Percentiles rank a stretch among this genome's conserved stretches.
phyloP scores from a whole-genome alignment of 805 yeast species.

The Pichia membranifaciens region DNA sequence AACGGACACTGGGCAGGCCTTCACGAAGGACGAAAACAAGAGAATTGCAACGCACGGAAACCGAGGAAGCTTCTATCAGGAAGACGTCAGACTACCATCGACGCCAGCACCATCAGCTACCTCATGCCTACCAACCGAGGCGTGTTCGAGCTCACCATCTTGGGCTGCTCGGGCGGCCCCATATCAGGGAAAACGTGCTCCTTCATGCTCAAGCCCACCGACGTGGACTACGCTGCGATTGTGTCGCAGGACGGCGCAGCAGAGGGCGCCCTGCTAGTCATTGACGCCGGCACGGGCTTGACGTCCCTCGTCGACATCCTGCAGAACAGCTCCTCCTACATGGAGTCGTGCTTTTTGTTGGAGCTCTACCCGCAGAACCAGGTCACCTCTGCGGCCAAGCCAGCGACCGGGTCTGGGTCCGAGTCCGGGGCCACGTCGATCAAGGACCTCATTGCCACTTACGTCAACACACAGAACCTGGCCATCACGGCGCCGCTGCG shows the following conservation, averaged over 20 bases:
- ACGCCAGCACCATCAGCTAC: no score
- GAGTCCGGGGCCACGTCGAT: no score
- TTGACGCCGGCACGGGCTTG: slow-evolving; percentile 81
- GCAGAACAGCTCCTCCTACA: background rate
- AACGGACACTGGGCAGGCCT: no score
- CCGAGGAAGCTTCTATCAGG: no score
- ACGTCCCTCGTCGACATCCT: slow-evolving; percentile 42
- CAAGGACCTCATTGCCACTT: background rate
- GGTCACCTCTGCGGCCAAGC: background rate
- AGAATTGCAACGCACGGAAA: no score
- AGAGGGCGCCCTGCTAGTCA: slow-evolving; percentile 40
- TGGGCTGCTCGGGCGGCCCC: slow-evolving; percentile 88
- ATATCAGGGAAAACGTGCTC: slow-evolving; percentile 65
- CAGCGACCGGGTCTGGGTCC: no score
- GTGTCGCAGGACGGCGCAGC: slow-evolving; percentile 16
- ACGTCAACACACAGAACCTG: background rate
- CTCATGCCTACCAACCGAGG: slow-evolving; percentile 15
- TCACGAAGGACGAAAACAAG: no score
- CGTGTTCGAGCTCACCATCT: slow-evolving; percentile 52
- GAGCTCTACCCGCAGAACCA: slow-evolving; percentile 14
- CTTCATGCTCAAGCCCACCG: slow-evolving; percentile 54
- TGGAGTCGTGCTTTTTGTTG: slow-evolving; percentile 10
- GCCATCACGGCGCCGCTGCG: slow-evolving; percentile 4
- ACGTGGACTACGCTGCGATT: slow-evolving; percentile 36
- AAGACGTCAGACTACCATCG: no score